These are phyloP conservation scores for Hypsizygus marmoreus DNA, from an alignment of 768 basidiomycete species.

Conservation along the genomic window DNA sequence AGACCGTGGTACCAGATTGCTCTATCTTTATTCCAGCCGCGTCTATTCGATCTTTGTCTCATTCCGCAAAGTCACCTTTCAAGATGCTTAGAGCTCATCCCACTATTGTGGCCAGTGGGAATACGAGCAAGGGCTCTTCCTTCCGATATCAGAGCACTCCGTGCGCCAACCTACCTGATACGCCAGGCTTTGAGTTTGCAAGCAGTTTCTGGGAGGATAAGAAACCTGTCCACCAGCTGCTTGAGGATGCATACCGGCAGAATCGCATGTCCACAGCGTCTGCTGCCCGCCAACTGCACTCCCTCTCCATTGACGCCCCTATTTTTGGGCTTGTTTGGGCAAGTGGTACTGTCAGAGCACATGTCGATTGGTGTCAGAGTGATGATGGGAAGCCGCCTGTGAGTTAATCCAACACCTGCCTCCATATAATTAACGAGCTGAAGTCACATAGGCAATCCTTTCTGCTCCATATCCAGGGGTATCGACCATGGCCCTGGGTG, in stretches of 20 bases:
- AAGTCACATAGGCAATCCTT: slow-evolving; percentile 38
- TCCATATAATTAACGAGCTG: not conserved
- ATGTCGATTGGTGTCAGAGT: slow-evolving; percentile 53
- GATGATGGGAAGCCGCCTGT: slow-evolving; percentile 36
- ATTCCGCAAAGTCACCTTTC: slow-evolving; percentile 46
- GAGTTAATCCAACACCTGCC: slow-evolving; percentile 16
- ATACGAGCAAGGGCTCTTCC: slow-evolving; percentile 41
- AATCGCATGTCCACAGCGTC: slow-evolving; percentile 58
- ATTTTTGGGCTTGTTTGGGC: slow-evolving; percentile 59
- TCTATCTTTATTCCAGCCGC: slow-evolving; percentile 46
- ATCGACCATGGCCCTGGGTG: too few relatives aligned
- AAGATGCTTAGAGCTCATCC: slow-evolving; percentile 45
- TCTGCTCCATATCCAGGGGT: slow-evolving; percentile 47
- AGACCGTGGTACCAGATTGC: slow-evolving; percentile 51
- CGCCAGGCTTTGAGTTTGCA: slow-evolving; percentile 51
- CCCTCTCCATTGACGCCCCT: slow-evolving; percentile 44
- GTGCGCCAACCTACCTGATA: slow-evolving; percentile 46
- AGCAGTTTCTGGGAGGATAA: slow-evolving; percentile 64
- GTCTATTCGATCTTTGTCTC: slow-evolving; percentile 41
- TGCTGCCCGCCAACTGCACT: slow-evolving; percentile 50
- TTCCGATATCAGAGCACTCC: slow-evolving; percentile 56
- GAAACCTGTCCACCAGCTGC: slow-evolving; percentile 49
- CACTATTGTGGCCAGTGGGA: slow-evolving; percentile 35
- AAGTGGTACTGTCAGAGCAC: slow-evolving; percentile 51
- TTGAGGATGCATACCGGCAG: slow-evolving; percentile 58